Evolutionary conservation across 1,284 basidiomycete genomes (phyloP).

Genomic region (Vanrija humicola): DNA sequence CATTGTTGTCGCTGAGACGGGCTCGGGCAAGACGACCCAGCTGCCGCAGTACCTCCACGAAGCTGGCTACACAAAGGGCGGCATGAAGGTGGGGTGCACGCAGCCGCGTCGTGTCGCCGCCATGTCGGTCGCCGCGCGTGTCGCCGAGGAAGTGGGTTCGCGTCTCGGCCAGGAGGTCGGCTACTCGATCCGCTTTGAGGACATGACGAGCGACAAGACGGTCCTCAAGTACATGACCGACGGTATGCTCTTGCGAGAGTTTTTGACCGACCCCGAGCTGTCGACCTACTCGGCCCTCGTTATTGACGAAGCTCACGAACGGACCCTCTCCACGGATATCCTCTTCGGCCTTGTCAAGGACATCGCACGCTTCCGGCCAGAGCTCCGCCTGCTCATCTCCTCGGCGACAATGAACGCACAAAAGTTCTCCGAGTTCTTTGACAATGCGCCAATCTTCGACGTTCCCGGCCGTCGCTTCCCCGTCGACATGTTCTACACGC

Average conservation of each 20-base stretch:
- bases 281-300: conserved; percentile 88
- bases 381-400: conserved; percentile 84
- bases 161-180: conserved; percentile 97
- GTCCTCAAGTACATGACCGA: conserved; percentile 98
- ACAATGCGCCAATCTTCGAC: conserved; percentile 87
- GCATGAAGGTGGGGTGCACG: conserved; percentile 91
- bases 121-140: conserved; percentile 98
- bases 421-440: conserved; percentile 94
- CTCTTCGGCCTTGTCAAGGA: conserved; percentile 97
- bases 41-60: conserved; percentile 97
- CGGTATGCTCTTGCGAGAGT: conserved; percentile 94
- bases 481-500: conserved; percentile 97
- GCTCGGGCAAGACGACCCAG: conserved; percentile 97
- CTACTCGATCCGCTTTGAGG: conserved; percentile 98
- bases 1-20: conserved; percentile 89
- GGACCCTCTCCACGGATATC: conserved; percentile 93
- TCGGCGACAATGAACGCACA: conserved; percentile 96
- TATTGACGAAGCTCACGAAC: conserved; percentile 95
- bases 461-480: conserved; percentile 96
- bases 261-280: conserved; percentile 89
- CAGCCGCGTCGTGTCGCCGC: conserved; percentile 98
- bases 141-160: conserved; percentile 96
- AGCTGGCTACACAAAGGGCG: conserved; percentile 85
- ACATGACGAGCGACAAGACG: conserved; percentile 97
- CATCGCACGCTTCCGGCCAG: conserved; percentile 93